Base-by-base conservation (phyloP, 768 basidiomycete genomes). In the Mycena amicta region DNA sequence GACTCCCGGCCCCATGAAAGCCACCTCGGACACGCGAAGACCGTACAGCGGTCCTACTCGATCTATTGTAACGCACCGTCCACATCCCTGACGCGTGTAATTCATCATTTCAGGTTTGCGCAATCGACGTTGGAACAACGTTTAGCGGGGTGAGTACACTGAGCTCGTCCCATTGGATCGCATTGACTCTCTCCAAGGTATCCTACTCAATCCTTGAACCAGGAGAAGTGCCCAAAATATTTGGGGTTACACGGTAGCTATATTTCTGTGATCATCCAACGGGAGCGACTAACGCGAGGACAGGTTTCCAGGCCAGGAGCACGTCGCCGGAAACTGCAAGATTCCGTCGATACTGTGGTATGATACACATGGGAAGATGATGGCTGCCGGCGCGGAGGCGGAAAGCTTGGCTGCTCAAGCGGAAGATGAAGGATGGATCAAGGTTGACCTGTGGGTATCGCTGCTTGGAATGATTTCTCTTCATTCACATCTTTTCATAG, bases 121-220 rank as follows among this genome's bases (percentile, higher is more conserved):
- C 90, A 4, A 83, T 92, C 71, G 90, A 92, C 66, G 83, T 92
- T 62, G 90, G 90, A 25, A 92, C 90, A 1, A 92, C 90, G 0
- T 92, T 92, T 67, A 89, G 87, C 66, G 90, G 90, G 16, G 90
- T 87, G 71, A 67, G 74, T 65, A 51, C 51, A 45, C 50, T 49
- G 27, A 29, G 11, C 8, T 49, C 6, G 47, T 55, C 20, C 20
- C 13, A 4, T 37, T 52, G 29, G 25, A 25, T 56, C 27, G 23
- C 30, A 28, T 49, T 55, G 50, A 30, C 37, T 53, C 60, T 55
- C 39, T n/a, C 55, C 40, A 54, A 81, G 80, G 81, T 88, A 2
- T 92, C 90, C 30, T 92, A 92, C 70, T 88, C 90, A 1, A 89
- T 92, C 57, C 83, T 92, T 30, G 89, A 91, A 63, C 90, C 90